Conservation (phyloP, 352 stramenopile genomes). For the Pythium monospermum region DNA sequence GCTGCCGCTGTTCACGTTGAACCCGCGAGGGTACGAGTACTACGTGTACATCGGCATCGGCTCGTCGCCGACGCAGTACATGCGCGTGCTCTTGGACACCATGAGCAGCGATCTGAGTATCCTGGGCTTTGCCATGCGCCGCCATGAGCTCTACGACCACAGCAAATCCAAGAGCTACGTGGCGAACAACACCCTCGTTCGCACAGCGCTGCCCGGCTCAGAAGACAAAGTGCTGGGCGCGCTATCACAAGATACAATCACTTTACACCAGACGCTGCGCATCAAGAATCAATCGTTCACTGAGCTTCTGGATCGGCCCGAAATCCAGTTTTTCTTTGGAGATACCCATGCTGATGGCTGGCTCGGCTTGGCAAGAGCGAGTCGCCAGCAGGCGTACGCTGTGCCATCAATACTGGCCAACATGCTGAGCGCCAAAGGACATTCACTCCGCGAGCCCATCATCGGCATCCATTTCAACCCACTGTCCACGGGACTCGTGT, state of each 20-base stretch:
- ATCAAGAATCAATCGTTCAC: conserved; percentile 4
- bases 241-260: conserved; percentile 10
- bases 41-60: conserved; percentile 18
- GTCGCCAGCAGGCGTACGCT: conserved; percentile 1
- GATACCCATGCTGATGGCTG: conserved; percentile 10
- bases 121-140: conserved; percentile 2
- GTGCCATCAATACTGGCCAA: conserved; percentile 2
- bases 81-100: conserved; percentile 15
- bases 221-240: conserved; percentile 1
- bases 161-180: conserved; percentile 10
- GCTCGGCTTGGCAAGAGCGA: conserved; percentile 3
- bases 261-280: neutral
- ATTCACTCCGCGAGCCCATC: conserved; percentile 1
- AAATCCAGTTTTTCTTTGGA: conserved; percentile 5
- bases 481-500: conserved; percentile 5
- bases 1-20: conserved; percentile 17
- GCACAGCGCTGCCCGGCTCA: neutral
- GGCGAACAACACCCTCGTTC: conserved; percentile 17
- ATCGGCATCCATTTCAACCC: conserved; percentile 16
- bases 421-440: too few relatives aligned
- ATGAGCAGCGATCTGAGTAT: conserved; percentile 10
- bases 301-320: neutral
- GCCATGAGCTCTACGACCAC: conserved; percentile 15
- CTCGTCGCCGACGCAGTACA: conserved; percentile 11
- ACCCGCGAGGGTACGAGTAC: conserved; percentile 13